Percentiles rank a stretch among this genome's conserved stretches.
Evolutionary conservation across 2,329 filamentous ascomycete genomes (phyloP).

Genomic region (Paracamarosporium sp.): DNA sequence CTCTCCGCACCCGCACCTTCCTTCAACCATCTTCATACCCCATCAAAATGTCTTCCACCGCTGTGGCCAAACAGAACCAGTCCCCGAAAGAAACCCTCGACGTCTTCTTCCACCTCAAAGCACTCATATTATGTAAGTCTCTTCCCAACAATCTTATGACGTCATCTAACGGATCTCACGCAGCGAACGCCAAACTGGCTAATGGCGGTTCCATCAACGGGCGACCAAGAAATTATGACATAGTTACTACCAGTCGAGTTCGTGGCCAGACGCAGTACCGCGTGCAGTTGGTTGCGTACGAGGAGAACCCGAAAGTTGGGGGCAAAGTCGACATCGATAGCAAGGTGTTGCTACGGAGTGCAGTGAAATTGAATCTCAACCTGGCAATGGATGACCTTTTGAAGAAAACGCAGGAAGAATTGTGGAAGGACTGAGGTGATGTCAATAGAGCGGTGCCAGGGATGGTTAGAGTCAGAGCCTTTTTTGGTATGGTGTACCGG

Average conservation of each 20-base stretch:
- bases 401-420: slow-evolving; percentile 18
- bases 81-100: slow-evolving; percentile 15
- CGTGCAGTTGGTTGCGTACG: slow-evolving; percentile 18
- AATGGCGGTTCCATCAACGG: slow-evolving; percentile 16
- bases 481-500: not conserved
- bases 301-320: slow-evolving; percentile 14
- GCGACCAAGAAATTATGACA: slow-evolving; percentile 18
- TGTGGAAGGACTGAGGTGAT: slow-evolving; percentile 15
- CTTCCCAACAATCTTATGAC: not conserved
- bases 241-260: slow-evolving; percentile 9
- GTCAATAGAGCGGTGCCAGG: not conserved
- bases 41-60: not conserved
- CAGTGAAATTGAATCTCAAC: slow-evolving; percentile 16
- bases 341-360: slow-evolving; percentile 19
- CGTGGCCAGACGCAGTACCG: slow-evolving; percentile 16
- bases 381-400: slow-evolving; percentile 20
- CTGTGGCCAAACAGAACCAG: not conserved
- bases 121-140: slow-evolving; percentile 14
- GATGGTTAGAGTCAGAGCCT: not conserved
- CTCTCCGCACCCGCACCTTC: not conserved
- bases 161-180: not conserved
- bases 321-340: slow-evolving; percentile 20
- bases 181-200: slow-evolving; percentile 20
- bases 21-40: not conserved
- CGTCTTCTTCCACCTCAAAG: slow-evolving; percentile 12